Conservation (phyloP, 108 stramenopile genomes). For the Pseudonitzschia pungens region DNA sequence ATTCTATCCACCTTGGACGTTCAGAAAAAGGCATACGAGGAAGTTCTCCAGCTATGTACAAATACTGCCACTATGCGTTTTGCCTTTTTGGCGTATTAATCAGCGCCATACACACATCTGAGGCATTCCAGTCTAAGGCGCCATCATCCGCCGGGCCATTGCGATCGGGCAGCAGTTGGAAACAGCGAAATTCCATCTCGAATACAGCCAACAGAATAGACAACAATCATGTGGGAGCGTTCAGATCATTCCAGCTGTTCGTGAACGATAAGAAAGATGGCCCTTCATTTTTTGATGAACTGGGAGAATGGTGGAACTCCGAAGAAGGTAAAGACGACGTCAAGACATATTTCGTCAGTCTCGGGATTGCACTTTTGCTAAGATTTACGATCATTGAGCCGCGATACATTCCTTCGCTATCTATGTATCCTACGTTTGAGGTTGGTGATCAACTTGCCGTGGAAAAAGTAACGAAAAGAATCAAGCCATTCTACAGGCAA, state of each 20-base stretch:
- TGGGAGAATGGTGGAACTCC: constrained; percentile 29
- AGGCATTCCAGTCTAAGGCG: not conserved
- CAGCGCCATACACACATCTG: not conserved
- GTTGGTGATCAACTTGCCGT: constrained; percentile 96
- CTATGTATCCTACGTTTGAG: constrained; percentile 97
- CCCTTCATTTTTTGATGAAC: constrained; percentile 3
- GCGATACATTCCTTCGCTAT: constrained; percentile 89
- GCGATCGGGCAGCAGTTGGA: not conserved
- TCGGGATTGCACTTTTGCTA: constrained; percentile 66
- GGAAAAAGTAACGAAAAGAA: constrained; percentile 91
- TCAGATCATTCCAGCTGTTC: not conserved
- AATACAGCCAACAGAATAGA: not conserved
- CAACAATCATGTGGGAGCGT: not conserved
- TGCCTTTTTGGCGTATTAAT: not conserved
- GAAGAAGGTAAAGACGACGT: constrained; percentile 79
- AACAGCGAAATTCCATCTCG: not conserved
- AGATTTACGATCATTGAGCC: constrained; percentile 90
- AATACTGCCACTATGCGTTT: not conserved
- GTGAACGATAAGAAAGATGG: constrained; percentile 4
- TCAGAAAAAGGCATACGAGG: not conserved
- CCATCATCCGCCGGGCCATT: not conserved
- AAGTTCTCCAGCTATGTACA: not conserved
- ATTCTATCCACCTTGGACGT: not conserved
- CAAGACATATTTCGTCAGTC: constrained; percentile 75
- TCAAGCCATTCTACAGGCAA: constrained; percentile 80